Conservation (phyloP, 148 eudicot species). For the Amaranthus palmeri region DNA sequence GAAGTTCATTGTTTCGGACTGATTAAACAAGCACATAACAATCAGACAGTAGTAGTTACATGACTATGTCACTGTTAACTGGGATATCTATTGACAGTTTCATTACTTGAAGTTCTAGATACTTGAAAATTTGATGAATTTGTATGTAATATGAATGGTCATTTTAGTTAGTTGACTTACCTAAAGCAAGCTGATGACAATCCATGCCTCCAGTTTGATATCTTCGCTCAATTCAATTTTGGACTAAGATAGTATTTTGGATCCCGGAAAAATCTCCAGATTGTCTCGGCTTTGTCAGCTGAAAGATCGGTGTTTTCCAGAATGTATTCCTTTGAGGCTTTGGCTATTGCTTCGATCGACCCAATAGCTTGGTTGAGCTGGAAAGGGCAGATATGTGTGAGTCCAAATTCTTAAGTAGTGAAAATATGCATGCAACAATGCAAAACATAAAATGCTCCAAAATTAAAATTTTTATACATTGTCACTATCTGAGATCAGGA, state of each 20-base stretch:
- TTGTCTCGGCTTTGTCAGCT: constrained; percentile 75
- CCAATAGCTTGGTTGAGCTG: constrained; percentile 91
- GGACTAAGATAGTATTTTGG: constrained; percentile 71
- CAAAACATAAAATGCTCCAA: background rate
- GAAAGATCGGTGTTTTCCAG: constrained; percentile 87
- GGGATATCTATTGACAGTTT: background rate
- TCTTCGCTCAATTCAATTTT: constrained; percentile 43
- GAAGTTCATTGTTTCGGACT: background rate
- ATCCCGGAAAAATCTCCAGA: constrained; percentile 74
- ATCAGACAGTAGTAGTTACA: constrained; percentile 8
- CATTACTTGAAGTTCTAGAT: background rate
- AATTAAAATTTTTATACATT: background rate
- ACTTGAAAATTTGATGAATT: background rate
- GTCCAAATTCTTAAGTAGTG: background rate
- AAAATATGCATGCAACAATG: background rate
- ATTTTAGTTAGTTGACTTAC: constrained; percentile 6
- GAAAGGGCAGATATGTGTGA: background rate
- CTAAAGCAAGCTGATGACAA: constrained; percentile 8
- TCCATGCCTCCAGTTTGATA: background rate
- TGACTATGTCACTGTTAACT: background rate
- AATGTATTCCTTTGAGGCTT: constrained; percentile 68
- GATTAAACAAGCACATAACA: background rate
- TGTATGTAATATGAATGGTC: background rate
- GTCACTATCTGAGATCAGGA: background rate
- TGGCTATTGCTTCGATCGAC: constrained; percentile 91